Conservation (phyloP, 176 grass and related monocot species). For the Juncus inflexus region DNA sequence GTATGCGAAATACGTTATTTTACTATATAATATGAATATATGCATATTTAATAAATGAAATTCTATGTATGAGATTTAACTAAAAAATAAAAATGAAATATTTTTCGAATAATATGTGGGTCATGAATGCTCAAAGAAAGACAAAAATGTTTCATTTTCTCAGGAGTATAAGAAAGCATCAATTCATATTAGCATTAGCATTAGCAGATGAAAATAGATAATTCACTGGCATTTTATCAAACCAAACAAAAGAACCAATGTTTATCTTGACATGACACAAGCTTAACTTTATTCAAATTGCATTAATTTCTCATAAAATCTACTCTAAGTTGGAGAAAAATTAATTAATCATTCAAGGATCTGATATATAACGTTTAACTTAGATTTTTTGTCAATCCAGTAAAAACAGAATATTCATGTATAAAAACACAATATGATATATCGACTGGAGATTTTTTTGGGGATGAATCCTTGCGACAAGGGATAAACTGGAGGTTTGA, state of each 20-base stretch:
- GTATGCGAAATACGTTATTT: too few species aligned
- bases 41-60: too few species aligned
- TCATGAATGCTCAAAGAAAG: slow-evolving; percentile 9
- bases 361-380: too few species aligned
- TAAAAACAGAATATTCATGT: too few species aligned
- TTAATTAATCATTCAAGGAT: neutral
- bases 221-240: neutral
- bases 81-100: too few species aligned
- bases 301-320: slow-evolving; percentile 4
- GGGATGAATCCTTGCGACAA: too few species aligned
- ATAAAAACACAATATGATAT: too few species aligned
- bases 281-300: neutral
- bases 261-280: slow-evolving; percentile 5
- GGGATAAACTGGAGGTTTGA: too few species aligned
- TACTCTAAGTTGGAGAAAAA: neutral
- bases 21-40: too few species aligned
- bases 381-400: too few species aligned
- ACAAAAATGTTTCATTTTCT: slow-evolving; percentile 16
- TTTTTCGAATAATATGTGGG: neutral
- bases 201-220: neutral
- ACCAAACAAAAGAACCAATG: slow-evolving; percentile 10
- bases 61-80: too few species aligned
- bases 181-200: neutral
- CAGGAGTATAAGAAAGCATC: slow-evolving; percentile 20
- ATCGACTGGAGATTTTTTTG: too few species aligned